Evolutionary conservation across 208 protist species (phyloP).

Genomic region (Leishmania major): DNA sequence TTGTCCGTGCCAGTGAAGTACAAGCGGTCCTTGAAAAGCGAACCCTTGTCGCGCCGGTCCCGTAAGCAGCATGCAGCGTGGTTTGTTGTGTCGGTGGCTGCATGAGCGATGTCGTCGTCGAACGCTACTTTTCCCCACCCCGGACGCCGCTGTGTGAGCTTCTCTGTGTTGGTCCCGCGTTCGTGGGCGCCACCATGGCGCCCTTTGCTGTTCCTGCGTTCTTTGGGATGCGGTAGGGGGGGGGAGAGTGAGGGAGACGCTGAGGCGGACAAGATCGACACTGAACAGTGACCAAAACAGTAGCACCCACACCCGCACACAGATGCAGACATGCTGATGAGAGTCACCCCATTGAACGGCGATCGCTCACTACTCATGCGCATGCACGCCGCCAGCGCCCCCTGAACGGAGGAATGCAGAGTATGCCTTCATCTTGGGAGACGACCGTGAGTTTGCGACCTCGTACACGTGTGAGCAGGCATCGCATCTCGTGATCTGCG

Average conservation of each 20-base stretch:
- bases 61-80: neutral
- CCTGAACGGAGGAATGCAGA: neutral
- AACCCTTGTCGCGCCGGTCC: constrained; percentile 15
- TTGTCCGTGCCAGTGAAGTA: constrained; percentile 18
- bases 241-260: neutral
- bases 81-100: neutral
- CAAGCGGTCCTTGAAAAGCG: constrained; percentile 10
- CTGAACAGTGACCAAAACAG: neutral
- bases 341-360: neutral
- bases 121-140: neutral
- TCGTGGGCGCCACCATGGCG: neutral
- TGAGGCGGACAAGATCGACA: neutral
- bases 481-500: neutral
- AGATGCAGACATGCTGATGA: neutral
- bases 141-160: neutral
- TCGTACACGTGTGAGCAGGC: too few species aligned
- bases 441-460: neutral
- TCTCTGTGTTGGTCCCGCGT: neutral
- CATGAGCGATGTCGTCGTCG: neutral
- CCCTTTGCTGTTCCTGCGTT: neutral
- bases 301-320: neutral
- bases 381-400: neutral
- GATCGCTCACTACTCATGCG: neutral
- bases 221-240: neutral
- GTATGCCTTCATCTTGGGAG: neutral